Evolutionary conservation across 768 basidiomycete genomes (phyloP), one percentile per base, ranked within the genome.

Genomic region (Calvatia gigantea): DNA sequence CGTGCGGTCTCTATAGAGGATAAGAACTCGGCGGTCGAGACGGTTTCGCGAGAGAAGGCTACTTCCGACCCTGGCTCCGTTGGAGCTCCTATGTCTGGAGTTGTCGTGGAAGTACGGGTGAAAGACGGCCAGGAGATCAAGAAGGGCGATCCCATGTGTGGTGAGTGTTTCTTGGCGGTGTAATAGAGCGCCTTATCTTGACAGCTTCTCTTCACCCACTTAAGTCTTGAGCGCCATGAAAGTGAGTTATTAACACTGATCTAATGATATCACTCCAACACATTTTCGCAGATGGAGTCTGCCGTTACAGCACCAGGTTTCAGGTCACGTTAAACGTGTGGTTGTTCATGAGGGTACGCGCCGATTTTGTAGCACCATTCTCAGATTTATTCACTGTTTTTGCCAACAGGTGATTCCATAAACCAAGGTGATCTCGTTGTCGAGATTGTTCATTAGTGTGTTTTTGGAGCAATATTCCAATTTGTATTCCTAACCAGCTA

Each of bases 41-140:
- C 91, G 42, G 81, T 97, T 56, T 87, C 90, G 61, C 84, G 97
- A 68, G 97, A 99, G 82, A 95, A 87, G 81, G 93, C 97, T 9
- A 88, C 91, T 9, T 77, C 77, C 60, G 95, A 95, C 68, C 95
- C 96, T 57, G 96, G 97, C 61, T 94, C 91, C n/a, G 89, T 98
- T 59, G 97, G 95, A 52, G 93, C 94, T 47, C 92, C 94, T 2
- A 96, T 97, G 94, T 93, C 92, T 55, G 97, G 95, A 70, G 96
- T 98, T 47, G 94, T 98, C 52, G 91, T 99, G 15, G 97, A 99
- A 70, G 94, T 99, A 45, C 81, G 96, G 65, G 95, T 98, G 58
- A 96, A 97, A 75, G 97, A 98, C 71, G 94, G 94, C 21, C 89
- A 95, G 56, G 93, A 96, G 67, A 94, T 99, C 71, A 95, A 89